Base-by-base conservation (phyloP, 257 asterid genomes). In the Lavandula angustifolia region DNA sequence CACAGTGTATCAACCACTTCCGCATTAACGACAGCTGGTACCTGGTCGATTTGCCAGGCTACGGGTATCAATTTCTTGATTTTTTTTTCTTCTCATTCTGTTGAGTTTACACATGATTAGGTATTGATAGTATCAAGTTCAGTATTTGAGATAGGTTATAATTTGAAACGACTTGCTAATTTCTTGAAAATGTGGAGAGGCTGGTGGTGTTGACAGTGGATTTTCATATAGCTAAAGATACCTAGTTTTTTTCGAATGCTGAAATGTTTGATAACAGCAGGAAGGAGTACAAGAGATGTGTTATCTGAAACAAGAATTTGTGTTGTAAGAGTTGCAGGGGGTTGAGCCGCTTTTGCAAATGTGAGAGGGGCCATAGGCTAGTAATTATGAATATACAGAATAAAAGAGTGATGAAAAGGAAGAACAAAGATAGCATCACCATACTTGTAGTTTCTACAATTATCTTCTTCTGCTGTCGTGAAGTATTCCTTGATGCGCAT, bases 31-130 rank as follows among this genome's bases (percentile, higher is more conserved):
- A 83, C 54, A 80, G 89, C 85, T 94, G 97, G 97, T 84, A 90
- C 78, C 88, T 94, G 55, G 99, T 87, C 67, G 99, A 94, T 78
- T 84, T 94, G 76, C 97, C 99, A n/a, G 97, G 99, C 67, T 94
- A 90, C 64, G 99, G 99, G 96, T 92, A 87, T 48, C 56, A 10
- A 71, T 58, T 60, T 18, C 53, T 13, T 33, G 72, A 69, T 16
- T 4, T 14, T 47, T 14, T n/a, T 34, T 52, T 53, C 12, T 52
- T 53, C 12, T 14, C 4, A 16, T 60, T 44, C 46, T 38, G 3
- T 57, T 37, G 46, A 38, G 62, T 18, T 57, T 22, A 1, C 35
- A 46, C 31, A 54, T 38, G 41, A 13, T 27, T 42, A 9, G 52
- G 37, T 22, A 7, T 16, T 54, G 11, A 48, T 67, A 27, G 17